phyloP scores from a whole-genome alignment of 208 protist species.

The Angomonas ambiguus region DNA sequence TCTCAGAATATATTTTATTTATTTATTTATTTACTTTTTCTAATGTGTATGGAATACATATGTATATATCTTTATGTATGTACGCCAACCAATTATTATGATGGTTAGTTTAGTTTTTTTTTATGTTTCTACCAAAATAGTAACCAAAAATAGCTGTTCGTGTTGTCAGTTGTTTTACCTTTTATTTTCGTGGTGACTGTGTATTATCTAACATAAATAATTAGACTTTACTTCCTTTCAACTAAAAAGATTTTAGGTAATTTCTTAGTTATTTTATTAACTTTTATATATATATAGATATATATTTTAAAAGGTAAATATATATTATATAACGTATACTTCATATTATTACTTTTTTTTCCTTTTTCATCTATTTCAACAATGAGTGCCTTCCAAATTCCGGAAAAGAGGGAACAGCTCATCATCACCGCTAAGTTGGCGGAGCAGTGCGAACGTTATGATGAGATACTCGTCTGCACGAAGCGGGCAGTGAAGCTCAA shows the following conservation, averaged over 20 bases:
- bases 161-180: too few relatives aligned
- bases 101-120: too few relatives aligned
- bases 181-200: too few relatives aligned
- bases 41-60: slow-evolving; percentile 4
- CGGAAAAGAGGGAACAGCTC: slow-evolving; percentile 91
- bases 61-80: slow-evolving; percentile 8
- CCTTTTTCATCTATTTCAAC: slow-evolving; percentile 10
- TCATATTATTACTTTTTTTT: too few relatives aligned
- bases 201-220: too few relatives aligned
- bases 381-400: slow-evolving; percentile 55
- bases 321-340: background rate
- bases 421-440: slow-evolving; percentile 96
- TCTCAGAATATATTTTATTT: background rate
- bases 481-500: slow-evolving; percentile 95
- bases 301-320: background rate
- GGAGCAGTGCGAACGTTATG: slow-evolving; percentile 99
- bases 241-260: slow-evolving; percentile 9
- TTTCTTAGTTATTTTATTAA: slow-evolving; percentile 1
- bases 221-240: too few relatives aligned
- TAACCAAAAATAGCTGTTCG: too few relatives aligned
- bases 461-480: slow-evolving; percentile 99
- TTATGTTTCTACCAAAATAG: too few relatives aligned
- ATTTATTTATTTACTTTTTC: background rate
- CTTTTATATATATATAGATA: background rate
- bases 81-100: too few relatives aligned